Conservation (phyloP, 1,284 basidiomycete species). For the Boletellus deceptivus region DNA sequence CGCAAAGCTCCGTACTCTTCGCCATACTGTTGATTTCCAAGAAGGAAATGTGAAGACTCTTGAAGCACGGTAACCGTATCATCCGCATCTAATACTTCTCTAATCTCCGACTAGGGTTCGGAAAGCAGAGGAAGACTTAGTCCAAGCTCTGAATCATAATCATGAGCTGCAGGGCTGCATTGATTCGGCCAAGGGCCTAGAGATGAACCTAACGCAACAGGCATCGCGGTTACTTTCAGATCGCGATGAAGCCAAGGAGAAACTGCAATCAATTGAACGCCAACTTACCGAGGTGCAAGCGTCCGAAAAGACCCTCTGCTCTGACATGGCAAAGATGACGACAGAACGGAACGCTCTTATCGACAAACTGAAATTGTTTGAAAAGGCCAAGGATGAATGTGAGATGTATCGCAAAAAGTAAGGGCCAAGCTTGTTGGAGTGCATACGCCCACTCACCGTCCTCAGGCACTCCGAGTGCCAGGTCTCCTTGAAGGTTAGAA, state of each 20-base stretch:
- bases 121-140: slow-evolving; percentile 20
- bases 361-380: slow-evolving; percentile 25
- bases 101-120: slow-evolving; percentile 23
- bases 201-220: slow-evolving; percentile 29
- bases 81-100: background rate
- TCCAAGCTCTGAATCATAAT: slow-evolving; percentile 16
- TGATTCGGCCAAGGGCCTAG: slow-evolving; percentile 25
- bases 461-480: slow-evolving; percentile 30
- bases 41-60: slow-evolving; percentile 26
- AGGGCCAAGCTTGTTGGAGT: slow-evolving; percentile 1
- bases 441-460: background rate
- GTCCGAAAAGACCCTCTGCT: slow-evolving; percentile 16
- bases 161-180: slow-evolving; percentile 33
- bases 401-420: slow-evolving; percentile 28
- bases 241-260: slow-evolving; percentile 24
- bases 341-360: slow-evolving; percentile 20
- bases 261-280: slow-evolving; percentile 12
- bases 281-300: slow-evolving; percentile 19
- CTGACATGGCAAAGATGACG: slow-evolving; percentile 16
- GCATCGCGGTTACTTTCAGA: slow-evolving; percentile 25
- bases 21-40: slow-evolving; percentile 31
- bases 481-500: slow-evolving; percentile 32
- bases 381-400: slow-evolving; percentile 20
- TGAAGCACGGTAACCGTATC: slow-evolving; percentile 25
- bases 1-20: slow-evolving; percentile 28